Evolutionary conservation across 179 eudicot genomes (phyloP).

Genomic region (Drosera spatulata): DNA sequence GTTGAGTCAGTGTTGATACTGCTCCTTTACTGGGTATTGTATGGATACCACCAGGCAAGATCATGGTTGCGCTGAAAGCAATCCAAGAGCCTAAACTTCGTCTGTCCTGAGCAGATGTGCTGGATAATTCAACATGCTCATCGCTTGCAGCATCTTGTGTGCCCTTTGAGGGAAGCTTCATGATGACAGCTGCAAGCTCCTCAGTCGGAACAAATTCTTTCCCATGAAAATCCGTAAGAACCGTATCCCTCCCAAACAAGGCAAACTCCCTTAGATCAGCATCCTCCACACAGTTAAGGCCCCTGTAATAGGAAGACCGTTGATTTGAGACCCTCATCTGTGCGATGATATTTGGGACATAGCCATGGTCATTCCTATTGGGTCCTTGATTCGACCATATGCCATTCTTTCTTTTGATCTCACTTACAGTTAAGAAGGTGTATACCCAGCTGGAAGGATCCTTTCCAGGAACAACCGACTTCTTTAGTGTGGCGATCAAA

Average conservation of each 20-base stretch:
- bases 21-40: constrained; percentile 65
- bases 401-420: constrained; percentile 60
- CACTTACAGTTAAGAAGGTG: constrained; percentile 60
- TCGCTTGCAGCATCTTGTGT: no score
- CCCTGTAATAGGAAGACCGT: constrained; percentile 3
- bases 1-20: constrained; percentile 56
- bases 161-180: constrained; percentile 23
- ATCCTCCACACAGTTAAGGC: constrained; percentile 12
- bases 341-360: constrained; percentile 51
- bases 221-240: constrained; percentile 30
- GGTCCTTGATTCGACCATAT: constrained; percentile 49
- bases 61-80: constrained; percentile 31
- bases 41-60: constrained; percentile 82
- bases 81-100: constrained; percentile 10
- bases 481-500: constrained; percentile 67
- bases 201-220: constrained; percentile 43
- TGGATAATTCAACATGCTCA: no score
- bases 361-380: constrained; percentile 33
- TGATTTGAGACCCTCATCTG: constrained; percentile 68
- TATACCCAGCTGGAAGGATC: constrained; percentile 41
- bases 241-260: constrained; percentile 35
- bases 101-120: constrained; percentile 9
- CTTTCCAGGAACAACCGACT: constrained; percentile 30
- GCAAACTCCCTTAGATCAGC: constrained; percentile 46
- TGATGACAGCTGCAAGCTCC: constrained; percentile 74